Evolutionary conservation across 305 asterid species (phyloP).

Genomic region (Fraxinus paxiana): DNA sequence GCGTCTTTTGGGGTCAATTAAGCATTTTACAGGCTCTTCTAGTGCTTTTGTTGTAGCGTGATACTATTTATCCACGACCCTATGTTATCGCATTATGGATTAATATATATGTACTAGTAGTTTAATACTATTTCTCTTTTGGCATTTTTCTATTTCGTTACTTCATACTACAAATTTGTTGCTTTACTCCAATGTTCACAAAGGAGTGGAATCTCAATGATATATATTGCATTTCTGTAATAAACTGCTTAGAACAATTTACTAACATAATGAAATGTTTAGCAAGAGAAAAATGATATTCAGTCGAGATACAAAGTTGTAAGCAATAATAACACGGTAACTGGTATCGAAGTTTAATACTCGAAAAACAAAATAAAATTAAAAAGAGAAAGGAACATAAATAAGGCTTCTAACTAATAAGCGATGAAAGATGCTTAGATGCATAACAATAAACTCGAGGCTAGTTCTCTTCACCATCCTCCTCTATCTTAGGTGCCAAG

Average conservation of each 20-base stretch:
- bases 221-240: not conserved
- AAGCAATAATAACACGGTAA: not conserved
- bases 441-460: conserved; percentile 27
- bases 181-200: not conserved
- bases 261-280: not conserved
- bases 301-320: not conserved
- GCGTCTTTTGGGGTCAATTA: conserved; percentile 57
- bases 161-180: not conserved
- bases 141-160: not conserved
- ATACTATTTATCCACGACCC: not conserved
- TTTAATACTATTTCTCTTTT: not conserved
- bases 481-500: conserved; percentile 91
- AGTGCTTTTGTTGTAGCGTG: conserved; percentile 83
- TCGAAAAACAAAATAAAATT: not conserved
- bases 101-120: not conserved
- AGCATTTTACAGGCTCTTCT: conserved; percentile 81
- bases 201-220: not conserved
- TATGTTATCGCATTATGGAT: not conserved
- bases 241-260: not conserved
- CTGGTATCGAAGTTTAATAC: not conserved
- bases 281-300: not conserved
- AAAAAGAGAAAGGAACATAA: not conserved
- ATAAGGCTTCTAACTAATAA: not conserved
- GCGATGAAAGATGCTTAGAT: not conserved
- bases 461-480: conserved; percentile 67